phyloP scores from a whole-genome alignment of 345 rosid species.

The Schrenkiella parvula region DNA sequence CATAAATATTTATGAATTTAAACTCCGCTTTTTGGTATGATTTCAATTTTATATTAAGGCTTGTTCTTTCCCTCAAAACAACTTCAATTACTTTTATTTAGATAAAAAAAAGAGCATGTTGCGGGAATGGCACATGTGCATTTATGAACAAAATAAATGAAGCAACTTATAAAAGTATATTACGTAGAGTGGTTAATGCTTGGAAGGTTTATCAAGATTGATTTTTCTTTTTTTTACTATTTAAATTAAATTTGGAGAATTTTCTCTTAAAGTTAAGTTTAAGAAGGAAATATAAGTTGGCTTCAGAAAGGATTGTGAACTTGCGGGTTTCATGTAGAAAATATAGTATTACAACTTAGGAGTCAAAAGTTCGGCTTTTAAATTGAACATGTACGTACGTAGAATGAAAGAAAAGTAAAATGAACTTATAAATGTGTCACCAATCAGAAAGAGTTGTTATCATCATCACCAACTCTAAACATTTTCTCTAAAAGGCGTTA shows the following conservation, averaged over 20 bases:
- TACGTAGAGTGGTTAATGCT: not conserved
- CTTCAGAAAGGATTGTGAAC: not conserved
- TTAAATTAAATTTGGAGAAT: not conserved
- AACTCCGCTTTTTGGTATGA: not conserved
- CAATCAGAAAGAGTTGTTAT: not conserved
- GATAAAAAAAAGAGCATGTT: not conserved
- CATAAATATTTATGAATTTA: not conserved
- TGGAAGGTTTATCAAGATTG: not conserved
- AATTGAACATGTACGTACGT: too few species aligned
- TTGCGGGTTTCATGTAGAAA: not conserved
- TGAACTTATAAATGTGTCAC: not conserved
- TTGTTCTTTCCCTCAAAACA: not conserved
- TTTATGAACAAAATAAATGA: conserved; percentile 19
- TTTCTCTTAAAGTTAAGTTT: not conserved
- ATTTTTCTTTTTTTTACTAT: not conserved
- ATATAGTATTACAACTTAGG: not conserved
- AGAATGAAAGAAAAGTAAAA: too few species aligned
- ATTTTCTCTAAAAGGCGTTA: not conserved
- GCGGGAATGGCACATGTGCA: conserved; percentile 28
- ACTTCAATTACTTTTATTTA: not conserved
- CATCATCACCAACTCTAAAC: not conserved
- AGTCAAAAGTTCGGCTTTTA: not conserved
- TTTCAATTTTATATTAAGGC: not conserved
- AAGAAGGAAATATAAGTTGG: not conserved
- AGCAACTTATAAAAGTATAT: not conserved